Evolutionary conservation across 1,139 yeast species (phyloP), one percentile per base, ranked within the genome.

Genomic region (Citeromyces hawaiiensis): DNA sequence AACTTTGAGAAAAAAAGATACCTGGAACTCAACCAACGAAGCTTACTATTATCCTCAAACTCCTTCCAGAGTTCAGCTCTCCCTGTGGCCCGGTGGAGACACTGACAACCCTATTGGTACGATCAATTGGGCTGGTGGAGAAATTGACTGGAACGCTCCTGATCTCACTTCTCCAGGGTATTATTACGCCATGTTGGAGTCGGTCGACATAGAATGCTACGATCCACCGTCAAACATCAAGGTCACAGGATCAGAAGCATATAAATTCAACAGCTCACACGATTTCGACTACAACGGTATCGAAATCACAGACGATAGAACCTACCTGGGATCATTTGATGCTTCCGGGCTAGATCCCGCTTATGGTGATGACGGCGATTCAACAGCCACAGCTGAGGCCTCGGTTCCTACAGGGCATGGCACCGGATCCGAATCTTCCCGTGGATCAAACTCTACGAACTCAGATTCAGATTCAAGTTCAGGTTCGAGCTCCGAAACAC

Each of bases 81-180:
- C 95, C 4, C 59, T 88, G 45, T 88, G 97, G 97, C 95, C 97
- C 4, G 96, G 83, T 57, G 96, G 96, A 44, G 71, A 69, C 44
- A 61, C 74, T 19, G 50, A 66, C 38, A 74, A 72, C 54, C 76
- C 76, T 31, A 60, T 64, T 36, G 97, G 96, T 56, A 88, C 96
- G 14, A 68, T 79, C 47, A 81, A 72, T 48, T 88, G 97, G 96
- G 94, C 96, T 32, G 96, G 97, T 55, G 97, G 96, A 54, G 63
- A 53, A 4, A 74, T 87, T 43, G 72, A 86, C 63, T 72, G 96
- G 96, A 62, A 79, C 56, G 70, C 91, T 27, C 58, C 66, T 4
- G 96, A 86, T 59, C 74, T 86, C 45, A 51, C 66, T 44, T 64
- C 81, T 43, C 72, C 79, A 39, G 96, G 96, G 21, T 87, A 86